A percentile compares a stretch with the other conserved stretches of the same genome.
Evolutionary conservation across 208 protist genomes (phyloP).

Genomic region (Wallacemonas sp.): DNA sequence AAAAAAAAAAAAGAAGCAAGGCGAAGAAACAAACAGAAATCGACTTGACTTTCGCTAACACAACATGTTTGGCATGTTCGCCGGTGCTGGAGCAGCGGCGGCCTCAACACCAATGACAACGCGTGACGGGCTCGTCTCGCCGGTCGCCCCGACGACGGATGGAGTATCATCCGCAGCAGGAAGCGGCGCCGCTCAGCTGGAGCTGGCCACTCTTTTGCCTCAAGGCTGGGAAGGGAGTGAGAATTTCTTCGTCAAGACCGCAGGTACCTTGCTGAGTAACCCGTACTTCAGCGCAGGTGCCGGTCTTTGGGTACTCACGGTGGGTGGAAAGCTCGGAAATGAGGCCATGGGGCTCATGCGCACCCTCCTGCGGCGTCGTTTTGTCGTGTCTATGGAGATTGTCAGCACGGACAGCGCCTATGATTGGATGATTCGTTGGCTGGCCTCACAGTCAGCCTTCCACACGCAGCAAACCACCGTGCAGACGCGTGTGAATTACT

Average conservation of each 20-base stretch:
- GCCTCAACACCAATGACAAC: not conserved
- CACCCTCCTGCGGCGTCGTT: conserved; percentile 53
- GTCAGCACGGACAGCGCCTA: conserved; percentile 77
- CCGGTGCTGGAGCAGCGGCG: conserved; percentile 3
- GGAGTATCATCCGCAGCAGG: conserved; percentile 1
- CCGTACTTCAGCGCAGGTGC: conserved; percentile 89
- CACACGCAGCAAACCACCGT: conserved; percentile 82
- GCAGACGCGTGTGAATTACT: conserved; percentile 49
- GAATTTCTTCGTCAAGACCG: conserved; percentile 38
- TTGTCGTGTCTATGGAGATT: conserved; percentile 86
- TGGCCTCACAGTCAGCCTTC: conserved; percentile 61
- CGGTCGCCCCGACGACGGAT: not conserved
- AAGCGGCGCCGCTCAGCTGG: conserved; percentile 24
- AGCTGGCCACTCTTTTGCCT: conserved; percentile 60
- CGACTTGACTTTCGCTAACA: too few species aligned
- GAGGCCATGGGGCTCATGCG: conserved; percentile 36
- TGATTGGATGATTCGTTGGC: conserved; percentile 87
- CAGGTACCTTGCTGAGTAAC: conserved; percentile 60
- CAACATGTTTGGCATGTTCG: conserved; percentile 18
- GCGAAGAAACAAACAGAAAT: too few species aligned
- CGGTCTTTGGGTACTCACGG: conserved; percentile 82
- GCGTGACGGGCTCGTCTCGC: not conserved
- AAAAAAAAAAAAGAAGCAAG: too few species aligned
- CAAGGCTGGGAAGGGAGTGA: conserved; percentile 51
- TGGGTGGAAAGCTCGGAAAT: conserved; percentile 53